Conservation (phyloP, 2,329 filamentous ascomycete genomes). For the Coniella vitis region DNA sequence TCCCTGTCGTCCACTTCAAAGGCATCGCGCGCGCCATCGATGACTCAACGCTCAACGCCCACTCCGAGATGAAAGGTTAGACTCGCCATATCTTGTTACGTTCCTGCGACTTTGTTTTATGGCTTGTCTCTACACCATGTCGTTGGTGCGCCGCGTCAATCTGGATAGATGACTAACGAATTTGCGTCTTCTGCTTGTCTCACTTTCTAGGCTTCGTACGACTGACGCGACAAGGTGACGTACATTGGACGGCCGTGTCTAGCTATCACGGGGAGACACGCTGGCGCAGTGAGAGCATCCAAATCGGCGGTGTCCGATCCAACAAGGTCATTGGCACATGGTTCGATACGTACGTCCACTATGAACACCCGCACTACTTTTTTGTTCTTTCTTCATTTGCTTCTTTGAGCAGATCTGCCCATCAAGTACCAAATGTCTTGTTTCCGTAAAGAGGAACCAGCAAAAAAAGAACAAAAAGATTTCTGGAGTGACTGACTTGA, state of each 20-base stretch:
- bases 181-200: neutral
- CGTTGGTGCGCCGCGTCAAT: neutral
- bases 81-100: neutral
- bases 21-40: slow-evolving; percentile 58
- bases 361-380: neutral
- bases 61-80: slow-evolving; percentile 56
- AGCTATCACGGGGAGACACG: slow-evolving; percentile 58
- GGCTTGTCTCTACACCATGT: neutral
- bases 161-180: no score
- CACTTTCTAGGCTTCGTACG: slow-evolving; percentile 49
- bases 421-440: no score
- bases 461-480: no score
- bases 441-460: no score
- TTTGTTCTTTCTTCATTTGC: neutral
- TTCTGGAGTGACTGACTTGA: no score
- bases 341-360: slow-evolving; percentile 58
- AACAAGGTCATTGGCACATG: slow-evolving; percentile 65
- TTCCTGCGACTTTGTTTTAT: neutral
- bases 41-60: slow-evolving; percentile 62
- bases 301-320: slow-evolving; percentile 61
- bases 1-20: slow-evolving; percentile 62
- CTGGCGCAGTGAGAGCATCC: slow-evolving; percentile 72
- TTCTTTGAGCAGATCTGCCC: no score
- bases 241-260: slow-evolving; percentile 66
- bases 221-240: slow-evolving; percentile 61